Percentiles rank a stretch among this genome's conserved stretches.
These are phyloP conservation scores for Candolleomyces efflorescens DNA, from an alignment of 768 basidiomycete species.

Conservation along the genomic window DNA sequence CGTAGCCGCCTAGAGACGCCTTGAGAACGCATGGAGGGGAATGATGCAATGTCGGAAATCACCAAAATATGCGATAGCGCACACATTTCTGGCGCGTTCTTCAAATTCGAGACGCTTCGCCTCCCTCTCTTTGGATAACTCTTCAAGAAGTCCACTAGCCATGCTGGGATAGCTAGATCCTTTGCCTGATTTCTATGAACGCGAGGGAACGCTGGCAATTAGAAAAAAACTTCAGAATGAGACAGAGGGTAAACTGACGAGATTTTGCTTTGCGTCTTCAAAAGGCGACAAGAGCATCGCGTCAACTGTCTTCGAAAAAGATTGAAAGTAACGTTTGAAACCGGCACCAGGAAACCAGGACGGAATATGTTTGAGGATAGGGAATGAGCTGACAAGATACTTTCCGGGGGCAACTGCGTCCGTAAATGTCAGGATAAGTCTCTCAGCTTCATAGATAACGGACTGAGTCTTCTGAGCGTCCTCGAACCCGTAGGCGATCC, in stretches of 20 bases:
- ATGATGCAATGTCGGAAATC: too few species aligned
- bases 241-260: background rate
- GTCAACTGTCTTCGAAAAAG: background rate
- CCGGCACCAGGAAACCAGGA: conserved; percentile 33
- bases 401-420: conserved; percentile 17
- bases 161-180: background rate
- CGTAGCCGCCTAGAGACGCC: too few species aligned
- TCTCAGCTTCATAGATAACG: conserved; percentile 28
- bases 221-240: background rate
- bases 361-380: conserved; percentile 26
- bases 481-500: conserved; percentile 24
- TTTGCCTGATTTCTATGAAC: background rate
- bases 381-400: conserved; percentile 11
- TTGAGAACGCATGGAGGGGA: too few species aligned
- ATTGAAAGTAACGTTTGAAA: conserved; percentile 19
- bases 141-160: background rate
- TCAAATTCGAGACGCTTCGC: background rate
- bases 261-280: background rate
- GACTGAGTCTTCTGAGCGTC: conserved; percentile 26
- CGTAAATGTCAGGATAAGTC: conserved; percentile 19
- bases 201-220: background rate
- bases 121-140: background rate
- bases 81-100: background rate
- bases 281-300: background rate
- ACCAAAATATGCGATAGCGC: conserved; percentile 4